Evolutionary conservation across 2,329 filamentous ascomycete genomes (phyloP).

Genomic region (Tolypocladium ovalisporum): DNA sequence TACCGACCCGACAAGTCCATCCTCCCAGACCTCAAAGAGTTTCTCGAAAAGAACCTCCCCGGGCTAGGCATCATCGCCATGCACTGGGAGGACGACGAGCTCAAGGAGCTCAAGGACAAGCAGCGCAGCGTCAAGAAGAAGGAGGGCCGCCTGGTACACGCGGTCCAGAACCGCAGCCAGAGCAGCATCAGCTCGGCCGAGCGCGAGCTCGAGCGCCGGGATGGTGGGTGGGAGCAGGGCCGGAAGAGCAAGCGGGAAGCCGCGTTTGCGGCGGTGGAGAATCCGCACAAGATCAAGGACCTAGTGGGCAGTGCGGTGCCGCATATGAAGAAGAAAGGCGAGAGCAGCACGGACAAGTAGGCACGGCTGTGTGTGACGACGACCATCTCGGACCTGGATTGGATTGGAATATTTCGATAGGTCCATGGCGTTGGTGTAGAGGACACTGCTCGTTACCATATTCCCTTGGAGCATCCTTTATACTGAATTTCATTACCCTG

Average conservation of each 20-base stretch:
- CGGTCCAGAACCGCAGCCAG: conserved; percentile 47
- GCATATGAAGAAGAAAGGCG: conserved; percentile 12
- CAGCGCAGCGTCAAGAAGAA: conserved; percentile 67
- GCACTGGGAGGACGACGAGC: conserved; percentile 68
- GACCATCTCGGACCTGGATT: neutral
- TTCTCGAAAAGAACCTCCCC: conserved; percentile 62
- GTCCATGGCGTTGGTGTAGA: neutral
- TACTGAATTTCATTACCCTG: neutral
- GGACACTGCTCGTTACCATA: neutral
- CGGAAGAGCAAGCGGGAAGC: conserved; percentile 41
- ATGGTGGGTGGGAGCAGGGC: conserved; percentile 24
- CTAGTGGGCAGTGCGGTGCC: conserved; percentile 14
- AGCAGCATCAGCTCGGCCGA: conserved; percentile 42
- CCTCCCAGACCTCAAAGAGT: conserved; percentile 59
- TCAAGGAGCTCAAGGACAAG: conserved; percentile 63
- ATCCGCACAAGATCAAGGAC: conserved; percentile 34
- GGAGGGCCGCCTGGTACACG: conserved; percentile 37
- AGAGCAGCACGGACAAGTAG: neutral
- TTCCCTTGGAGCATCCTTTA: neutral
- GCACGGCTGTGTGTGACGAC: neutral
- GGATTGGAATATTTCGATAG: neutral
- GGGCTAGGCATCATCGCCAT: conserved; percentile 64
- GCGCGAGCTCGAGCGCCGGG: conserved; percentile 37
- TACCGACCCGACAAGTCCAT: conserved; percentile 77
- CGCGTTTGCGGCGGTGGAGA: conserved; percentile 38